Conservation (phyloP, 257 asterid genomes). For the Hygrophila difformis region DNA sequence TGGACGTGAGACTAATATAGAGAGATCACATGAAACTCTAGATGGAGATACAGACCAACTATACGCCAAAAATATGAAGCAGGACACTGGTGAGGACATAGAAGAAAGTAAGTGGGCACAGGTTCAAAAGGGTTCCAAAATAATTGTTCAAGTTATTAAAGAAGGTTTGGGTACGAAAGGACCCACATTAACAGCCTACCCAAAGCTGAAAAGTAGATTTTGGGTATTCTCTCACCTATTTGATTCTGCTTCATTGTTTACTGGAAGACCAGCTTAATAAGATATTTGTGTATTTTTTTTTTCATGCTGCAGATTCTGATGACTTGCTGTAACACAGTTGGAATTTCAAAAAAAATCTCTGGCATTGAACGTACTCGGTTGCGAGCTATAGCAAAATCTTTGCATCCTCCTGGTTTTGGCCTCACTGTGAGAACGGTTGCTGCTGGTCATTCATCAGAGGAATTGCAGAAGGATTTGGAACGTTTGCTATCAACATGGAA, state of each 20-base stretch:
- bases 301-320: slow-evolving; percentile 54
- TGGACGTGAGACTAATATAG: slow-evolving; percentile 30
- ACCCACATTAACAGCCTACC: slow-evolving; percentile 89
- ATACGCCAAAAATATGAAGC: slow-evolving; percentile 18
- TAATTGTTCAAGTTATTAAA: slow-evolving; percentile 90
- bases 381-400: slow-evolving; percentile 74
- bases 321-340: slow-evolving; percentile 55
- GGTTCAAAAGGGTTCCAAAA: slow-evolving; percentile 71
- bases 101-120: slow-evolving; percentile 52
- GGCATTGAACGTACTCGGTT: slow-evolving; percentile 88
- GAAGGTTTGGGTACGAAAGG: slow-evolving; percentile 96
- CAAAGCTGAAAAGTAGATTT: slow-evolving; percentile 89
- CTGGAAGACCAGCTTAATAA: slow-evolving; percentile 12
- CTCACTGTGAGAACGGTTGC: slow-evolving; percentile 93
- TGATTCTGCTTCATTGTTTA: slow-evolving; percentile 18
- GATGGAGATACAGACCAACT: slow-evolving; percentile 30
- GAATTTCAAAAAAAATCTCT: slow-evolving; percentile 83
- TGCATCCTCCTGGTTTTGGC: slow-evolving; percentile 93
- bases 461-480: slow-evolving; percentile 84
- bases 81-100: slow-evolving; percentile 17
- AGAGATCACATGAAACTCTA: slow-evolving; percentile 25
- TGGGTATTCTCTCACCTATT: slow-evolving; percentile 47
- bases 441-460: slow-evolving; percentile 74
- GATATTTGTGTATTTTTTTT: slow-evolving; percentile 18
- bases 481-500: slow-evolving; percentile 82